Evolutionary conservation across 2,329 filamentous ascomycete genomes (phyloP).

Genomic region (Arthrobotrys sphaeroides): DNA sequence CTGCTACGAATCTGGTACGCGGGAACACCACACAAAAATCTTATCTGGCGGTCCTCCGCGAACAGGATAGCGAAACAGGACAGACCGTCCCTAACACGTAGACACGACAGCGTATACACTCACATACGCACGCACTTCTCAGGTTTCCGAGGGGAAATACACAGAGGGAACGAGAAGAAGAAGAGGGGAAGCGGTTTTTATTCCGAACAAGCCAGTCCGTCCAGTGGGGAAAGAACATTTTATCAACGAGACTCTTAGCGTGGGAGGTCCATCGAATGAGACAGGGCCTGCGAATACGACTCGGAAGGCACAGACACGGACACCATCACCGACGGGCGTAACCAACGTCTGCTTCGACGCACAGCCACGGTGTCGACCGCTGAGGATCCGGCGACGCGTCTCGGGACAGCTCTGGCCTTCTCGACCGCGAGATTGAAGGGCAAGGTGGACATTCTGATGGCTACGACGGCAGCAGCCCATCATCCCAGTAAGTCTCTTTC

Average conservation of each 20-base stretch:
- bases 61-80: slow-evolving; percentile 15
- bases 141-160: background rate
- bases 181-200: too few species aligned
- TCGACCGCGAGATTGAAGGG: slow-evolving; percentile 37
- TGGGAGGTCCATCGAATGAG: slow-evolving; percentile 33
- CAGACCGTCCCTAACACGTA: too few species aligned
- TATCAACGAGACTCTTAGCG: slow-evolving; percentile 24
- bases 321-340: background rate
- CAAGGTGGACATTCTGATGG: slow-evolving; percentile 40
- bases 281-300: slow-evolving; percentile 29
- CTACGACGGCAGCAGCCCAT: slow-evolving; percentile 43
- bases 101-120: too few species aligned
- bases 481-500: slow-evolving; percentile 43
- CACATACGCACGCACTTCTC: too few species aligned
- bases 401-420: slow-evolving; percentile 28
- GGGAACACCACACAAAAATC: slow-evolving; percentile 42
- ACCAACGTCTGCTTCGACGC: background rate
- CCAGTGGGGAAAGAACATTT: slow-evolving; percentile 2
- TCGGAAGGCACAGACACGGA: background rate
- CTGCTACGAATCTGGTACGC: slow-evolving; percentile 24
- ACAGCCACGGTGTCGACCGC: slow-evolving; percentile 26
- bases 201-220: slow-evolving; percentile 4
- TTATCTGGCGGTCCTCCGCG: slow-evolving; percentile 6
- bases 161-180: too few species aligned
- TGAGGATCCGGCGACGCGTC: slow-evolving; percentile 47